A percentile compares a stretch with the other conserved stretches of the same genome.
phyloP scores from a whole-genome alignment of 371 early-diverging fungal species.

The Rhizopus microsporus region DNA sequence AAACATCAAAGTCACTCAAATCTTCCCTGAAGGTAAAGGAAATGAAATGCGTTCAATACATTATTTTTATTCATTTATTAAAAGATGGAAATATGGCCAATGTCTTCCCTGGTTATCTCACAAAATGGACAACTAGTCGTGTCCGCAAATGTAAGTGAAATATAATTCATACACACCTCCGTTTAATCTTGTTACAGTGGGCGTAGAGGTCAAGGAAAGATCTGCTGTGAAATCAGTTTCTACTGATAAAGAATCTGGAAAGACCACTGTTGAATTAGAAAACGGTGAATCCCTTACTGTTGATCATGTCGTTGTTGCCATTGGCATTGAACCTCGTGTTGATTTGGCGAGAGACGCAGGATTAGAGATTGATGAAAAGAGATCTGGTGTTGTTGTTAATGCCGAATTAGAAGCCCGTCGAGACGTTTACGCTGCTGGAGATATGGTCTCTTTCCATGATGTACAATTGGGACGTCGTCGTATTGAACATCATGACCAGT shows the following conservation, averaged over 20 bases:
- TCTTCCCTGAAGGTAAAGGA: slow-evolving; percentile 65
- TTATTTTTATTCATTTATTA: not conserved
- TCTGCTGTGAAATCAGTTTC: slow-evolving; percentile 47
- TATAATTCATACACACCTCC: not conserved
- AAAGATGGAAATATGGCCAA: slow-evolving; percentile 73
- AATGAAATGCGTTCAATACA: not conserved
- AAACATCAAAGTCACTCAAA: slow-evolving; percentile 64
- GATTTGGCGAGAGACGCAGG: slow-evolving; percentile 69
- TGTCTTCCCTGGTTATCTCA: slow-evolving; percentile 73
- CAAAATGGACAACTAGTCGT: slow-evolving; percentile 69
- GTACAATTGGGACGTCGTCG: slow-evolving; percentile 75
- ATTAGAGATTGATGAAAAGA: slow-evolving; percentile 67
- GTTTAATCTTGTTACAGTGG: slow-evolving; percentile 36
- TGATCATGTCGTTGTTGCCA: slow-evolving; percentile 75
- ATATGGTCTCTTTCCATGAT: slow-evolving; percentile 76
- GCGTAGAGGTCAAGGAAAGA: slow-evolving; percentile 61
- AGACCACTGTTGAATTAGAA: slow-evolving; percentile 53
- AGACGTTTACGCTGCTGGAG: slow-evolving; percentile 79
- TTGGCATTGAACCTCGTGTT: slow-evolving; percentile 72
- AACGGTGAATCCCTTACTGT: slow-evolving; percentile 49
- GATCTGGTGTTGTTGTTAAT: slow-evolving; percentile 75
- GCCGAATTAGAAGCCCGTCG: slow-evolving; percentile 75
- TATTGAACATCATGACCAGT: slow-evolving; percentile 76
- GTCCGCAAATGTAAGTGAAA: slow-evolving; percentile 47
- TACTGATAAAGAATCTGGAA: slow-evolving; percentile 35